Percentiles rank a stretch among this genome's conserved stretches.
These are phyloP conservation scores for Chlorella vulgaris DNA, from an alignment of 139 green algal genomes.

Conservation along the genomic window DNA sequence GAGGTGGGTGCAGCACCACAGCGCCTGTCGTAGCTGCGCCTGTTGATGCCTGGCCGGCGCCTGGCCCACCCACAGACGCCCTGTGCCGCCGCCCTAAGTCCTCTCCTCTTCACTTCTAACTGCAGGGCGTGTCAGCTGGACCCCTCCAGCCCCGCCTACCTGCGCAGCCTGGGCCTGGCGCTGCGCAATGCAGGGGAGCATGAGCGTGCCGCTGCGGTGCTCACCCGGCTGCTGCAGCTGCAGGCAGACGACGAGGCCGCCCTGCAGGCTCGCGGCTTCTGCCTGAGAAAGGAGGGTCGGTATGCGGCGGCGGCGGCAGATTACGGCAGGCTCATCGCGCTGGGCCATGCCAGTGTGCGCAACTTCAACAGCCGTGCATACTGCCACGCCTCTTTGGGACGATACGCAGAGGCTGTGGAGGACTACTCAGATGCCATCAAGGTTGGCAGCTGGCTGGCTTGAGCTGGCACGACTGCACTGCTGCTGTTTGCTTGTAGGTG, in stretches of 20 bases:
- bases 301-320: conserved; percentile 70
- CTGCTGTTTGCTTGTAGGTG: background rate
- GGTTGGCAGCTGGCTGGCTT: background rate
- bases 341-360: conserved; percentile 40
- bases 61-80: too few relatives aligned
- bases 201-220: conserved; percentile 49
- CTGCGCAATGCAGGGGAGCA: conserved; percentile 44
- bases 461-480: background rate
- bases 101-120: too few relatives aligned
- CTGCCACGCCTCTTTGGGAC: conserved; percentile 77
- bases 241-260: conserved; percentile 52
- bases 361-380: conserved; percentile 69
- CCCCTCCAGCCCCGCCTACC: conserved; percentile 37
- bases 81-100: too few relatives aligned
- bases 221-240: conserved; percentile 46
- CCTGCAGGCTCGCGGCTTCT: conserved; percentile 55
- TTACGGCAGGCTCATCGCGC: conserved; percentile 61
- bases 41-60: too few relatives aligned
- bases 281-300: conserved; percentile 66
- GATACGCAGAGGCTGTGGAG: conserved; percentile 65
- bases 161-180: conserved; percentile 60
- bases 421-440: conserved; percentile 22
- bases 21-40: background rate
- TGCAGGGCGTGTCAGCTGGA: conserved; percentile 51
- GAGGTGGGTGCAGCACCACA: conserved; percentile 10